Base-by-base conservation (phyloP, 805 yeast species). In the Priceomyces haplophilus region DNA sequence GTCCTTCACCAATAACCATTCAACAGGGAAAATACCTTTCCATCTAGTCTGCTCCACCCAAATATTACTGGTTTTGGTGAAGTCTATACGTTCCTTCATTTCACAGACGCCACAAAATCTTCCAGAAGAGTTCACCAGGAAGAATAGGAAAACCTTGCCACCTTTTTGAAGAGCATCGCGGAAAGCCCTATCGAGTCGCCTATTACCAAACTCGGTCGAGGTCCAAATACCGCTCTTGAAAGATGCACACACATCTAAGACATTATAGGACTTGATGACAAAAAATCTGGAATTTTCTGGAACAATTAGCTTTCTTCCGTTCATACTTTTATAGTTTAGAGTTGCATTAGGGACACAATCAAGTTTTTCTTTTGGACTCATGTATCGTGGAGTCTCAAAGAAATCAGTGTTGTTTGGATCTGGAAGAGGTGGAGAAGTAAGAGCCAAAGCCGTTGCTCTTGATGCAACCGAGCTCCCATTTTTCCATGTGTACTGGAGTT, bases 51-150 rank as follows among this genome's bases (percentile, higher is more conserved):
- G 66, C 37, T 67, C 70, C 2, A 54, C 55, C 81, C 83, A 76
- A 32, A 76, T 63, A 41, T 70, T 65, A 19, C 72, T 63, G n/a
- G 64, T 49, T 37, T 54, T 60, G 2, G 65, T 55, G 42, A 59
- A 66, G 44, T 69, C 75, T 30, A 69, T 52, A 27, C 54, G 47
- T 50, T 51, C 49, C 45, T 52, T 59, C 83, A 81, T 78, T 50
- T 77, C 78, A 6, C 80, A 79, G 13, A 79, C 65, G 0, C 83
- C 85, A 56, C 81, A 77, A 50, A 79, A 79, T 44, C 67, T 71
- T 0, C 83, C 82, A 11, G 80, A 74, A 2, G 71, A 70, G 52
- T 80, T 80, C 1, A 79, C 83, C 50, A 80, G 79, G 51, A 79
- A 80, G 49, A 80, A 72, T 19, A 81, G 57, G 48, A 65, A 75